phyloP scores from a whole-genome alignment of 345 rosid species.

The Viola odorata region DNA sequence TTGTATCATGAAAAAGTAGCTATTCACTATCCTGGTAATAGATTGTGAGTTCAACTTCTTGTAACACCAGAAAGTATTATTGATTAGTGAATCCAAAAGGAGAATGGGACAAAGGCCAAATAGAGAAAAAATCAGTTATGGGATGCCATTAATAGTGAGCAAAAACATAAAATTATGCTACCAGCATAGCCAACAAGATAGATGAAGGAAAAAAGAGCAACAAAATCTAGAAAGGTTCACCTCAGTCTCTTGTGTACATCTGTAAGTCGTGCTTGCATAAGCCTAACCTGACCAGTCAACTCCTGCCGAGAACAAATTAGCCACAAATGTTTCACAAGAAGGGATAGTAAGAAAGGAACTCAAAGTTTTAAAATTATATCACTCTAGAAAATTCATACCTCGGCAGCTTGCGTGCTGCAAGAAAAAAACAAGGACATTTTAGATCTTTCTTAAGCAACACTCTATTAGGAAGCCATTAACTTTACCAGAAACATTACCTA shows the following conservation, averaged over 20 bases:
- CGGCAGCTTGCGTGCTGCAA: constrained; percentile 66
- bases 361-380: neutral
- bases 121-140: too few species aligned
- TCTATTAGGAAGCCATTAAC: constrained; percentile 14
- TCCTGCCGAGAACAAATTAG: constrained; percentile 44
- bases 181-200: neutral
- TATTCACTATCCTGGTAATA: too few species aligned
- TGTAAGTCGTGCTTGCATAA: constrained; percentile 52
- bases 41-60: too few species aligned
- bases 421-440: constrained; percentile 15
- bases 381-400: constrained; percentile 37
- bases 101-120: too few species aligned
- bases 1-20: too few species aligned
- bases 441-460: constrained; percentile 15
- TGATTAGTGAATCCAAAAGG: too few species aligned
- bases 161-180: too few species aligned
- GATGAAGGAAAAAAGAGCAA: constrained; percentile 3
- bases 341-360: constrained; percentile 3
- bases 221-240: constrained; percentile 29
- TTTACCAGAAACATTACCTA: constrained; percentile 35
- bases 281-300: constrained; percentile 53
- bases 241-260: constrained; percentile 72
- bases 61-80: too few species aligned
- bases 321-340: constrained; percentile 13
- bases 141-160: too few species aligned